phyloP scores from a whole-genome alignment of 306 rosid genomes.

The Prunus armeniaca region DNA sequence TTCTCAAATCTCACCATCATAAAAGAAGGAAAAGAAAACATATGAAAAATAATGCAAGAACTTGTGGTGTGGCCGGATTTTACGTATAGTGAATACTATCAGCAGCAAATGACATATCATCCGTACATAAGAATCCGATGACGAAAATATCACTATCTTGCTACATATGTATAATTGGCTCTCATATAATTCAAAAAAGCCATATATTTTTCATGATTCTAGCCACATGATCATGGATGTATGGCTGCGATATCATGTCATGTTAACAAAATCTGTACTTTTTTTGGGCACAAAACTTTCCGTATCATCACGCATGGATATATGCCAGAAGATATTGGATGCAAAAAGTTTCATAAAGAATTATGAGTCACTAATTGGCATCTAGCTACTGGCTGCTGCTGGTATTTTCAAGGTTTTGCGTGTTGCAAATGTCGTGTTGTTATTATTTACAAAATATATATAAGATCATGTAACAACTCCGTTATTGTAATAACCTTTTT shows the following conservation, averaged over 20 bases:
- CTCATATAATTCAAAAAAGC: not conserved
- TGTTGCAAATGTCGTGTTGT: too few species aligned
- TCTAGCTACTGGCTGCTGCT: not conserved
- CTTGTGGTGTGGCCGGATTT: not conserved
- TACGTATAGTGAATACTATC: not conserved
- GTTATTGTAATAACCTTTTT: too few species aligned
- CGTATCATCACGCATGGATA: not conserved
- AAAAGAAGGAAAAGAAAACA: not conserved
- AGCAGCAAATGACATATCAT: not conserved
- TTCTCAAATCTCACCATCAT: not conserved
- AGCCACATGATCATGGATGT: not conserved
- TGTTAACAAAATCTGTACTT: not conserved
- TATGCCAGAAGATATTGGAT: constrained; percentile 11
- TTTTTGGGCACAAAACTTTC: not conserved
- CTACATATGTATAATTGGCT: not conserved
- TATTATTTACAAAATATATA: too few species aligned
- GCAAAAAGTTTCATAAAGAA: not conserved
- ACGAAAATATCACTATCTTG: not conserved
- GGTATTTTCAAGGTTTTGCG: not conserved
- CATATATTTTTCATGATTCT: not conserved
- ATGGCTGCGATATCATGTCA: not conserved
- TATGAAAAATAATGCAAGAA: not conserved
- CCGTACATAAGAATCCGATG: not conserved
- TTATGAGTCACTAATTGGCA: constrained; percentile 8
- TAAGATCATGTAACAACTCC: too few species aligned